phyloP scores from a whole-genome alignment of 75 land plant genomes.

The Cryptomeria japonica region DNA sequence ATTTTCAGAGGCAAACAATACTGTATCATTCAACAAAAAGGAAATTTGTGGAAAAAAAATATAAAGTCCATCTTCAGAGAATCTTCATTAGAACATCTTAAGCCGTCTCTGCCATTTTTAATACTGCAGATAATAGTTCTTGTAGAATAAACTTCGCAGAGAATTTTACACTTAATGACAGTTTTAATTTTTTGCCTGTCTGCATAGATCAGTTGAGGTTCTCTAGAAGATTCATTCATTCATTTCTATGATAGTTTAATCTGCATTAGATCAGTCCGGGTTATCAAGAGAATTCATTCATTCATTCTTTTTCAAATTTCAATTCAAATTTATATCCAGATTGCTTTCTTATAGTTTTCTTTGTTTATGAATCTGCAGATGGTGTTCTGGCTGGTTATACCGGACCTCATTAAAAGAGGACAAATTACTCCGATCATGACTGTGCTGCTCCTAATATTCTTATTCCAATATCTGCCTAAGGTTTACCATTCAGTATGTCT shows the following conservation, averaged over 20 bases:
- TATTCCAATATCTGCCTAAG: slow-evolving; percentile 84
- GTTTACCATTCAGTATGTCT: slow-evolving; percentile 66
- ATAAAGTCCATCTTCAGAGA: neutral
- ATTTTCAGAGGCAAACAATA: too few species aligned
- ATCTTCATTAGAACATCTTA: neutral
- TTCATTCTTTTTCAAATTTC: neutral
- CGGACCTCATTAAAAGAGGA: slow-evolving; percentile 59
- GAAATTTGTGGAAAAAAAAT: neutral
- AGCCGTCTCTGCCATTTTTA: neutral
- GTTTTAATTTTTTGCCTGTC: neutral
- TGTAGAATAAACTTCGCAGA: neutral
- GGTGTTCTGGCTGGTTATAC: slow-evolving; percentile 73
- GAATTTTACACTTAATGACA: neutral
- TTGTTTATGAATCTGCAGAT: slow-evolving; percentile 45
- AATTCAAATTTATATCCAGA: neutral
- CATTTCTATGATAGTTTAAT: neutral
- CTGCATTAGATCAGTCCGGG: neutral
- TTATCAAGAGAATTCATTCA: neutral
- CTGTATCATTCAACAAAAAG: neutral
- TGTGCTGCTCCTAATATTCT: slow-evolving; percentile 59
- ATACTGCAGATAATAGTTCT: neutral
- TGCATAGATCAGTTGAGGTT: neutral
- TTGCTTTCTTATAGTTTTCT: neutral
- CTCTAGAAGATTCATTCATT: neutral
- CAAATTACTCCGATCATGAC: slow-evolving; percentile 61